Evolutionary conservation across 306 rosid species (phyloP), one percentile per base, ranked within the genome.

Genomic region (Hippophae gyantsensis): DNA sequence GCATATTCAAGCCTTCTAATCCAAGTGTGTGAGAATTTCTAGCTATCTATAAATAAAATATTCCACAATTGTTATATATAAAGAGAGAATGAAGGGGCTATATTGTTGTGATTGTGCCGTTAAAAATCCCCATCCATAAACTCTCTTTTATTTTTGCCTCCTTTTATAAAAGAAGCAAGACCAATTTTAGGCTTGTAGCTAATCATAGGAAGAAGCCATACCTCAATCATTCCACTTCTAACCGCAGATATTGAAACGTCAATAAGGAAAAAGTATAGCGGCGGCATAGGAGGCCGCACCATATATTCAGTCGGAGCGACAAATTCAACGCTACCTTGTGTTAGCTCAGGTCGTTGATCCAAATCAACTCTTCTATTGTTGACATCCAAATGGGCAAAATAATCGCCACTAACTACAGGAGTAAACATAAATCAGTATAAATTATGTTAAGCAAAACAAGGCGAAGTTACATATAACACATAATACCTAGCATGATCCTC

Each of bases 271-370:
- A 93, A 93, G 72, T 85, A 93, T 42, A 88, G 82, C 48, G 97
- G 99, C 11, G 99, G 99, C 99, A 93, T 93, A 66, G 99, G 97
- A 50, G 97, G 95, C 69, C 99, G 97, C 78, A 88, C 95, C 99
- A 93, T 93, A 76, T 93, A 88, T 75, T 88, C 99, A 7, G 99
- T 87, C 58, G 99, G 95, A 69, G 99, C 99, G 70, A 93, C 97
- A 83, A 93, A 93, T 72, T 93, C 99, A 69, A 93, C 90, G 42
- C 95, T 86, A 52, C 99, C 99, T 72, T 74, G 76, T 40, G 76
- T 72, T 49, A 93, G 97, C 76, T 93, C 99, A 7, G 95, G 95
- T 49, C 97, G 89, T 70, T 89, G 95, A 76, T 86, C 82, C 76
- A 84, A 72, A 77, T 93, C 99, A 68, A 84, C 71, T 82, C 99